Base-by-base conservation (phyloP, 768 basidiomycete genomes). In the Tricholoma matsutake region DNA sequence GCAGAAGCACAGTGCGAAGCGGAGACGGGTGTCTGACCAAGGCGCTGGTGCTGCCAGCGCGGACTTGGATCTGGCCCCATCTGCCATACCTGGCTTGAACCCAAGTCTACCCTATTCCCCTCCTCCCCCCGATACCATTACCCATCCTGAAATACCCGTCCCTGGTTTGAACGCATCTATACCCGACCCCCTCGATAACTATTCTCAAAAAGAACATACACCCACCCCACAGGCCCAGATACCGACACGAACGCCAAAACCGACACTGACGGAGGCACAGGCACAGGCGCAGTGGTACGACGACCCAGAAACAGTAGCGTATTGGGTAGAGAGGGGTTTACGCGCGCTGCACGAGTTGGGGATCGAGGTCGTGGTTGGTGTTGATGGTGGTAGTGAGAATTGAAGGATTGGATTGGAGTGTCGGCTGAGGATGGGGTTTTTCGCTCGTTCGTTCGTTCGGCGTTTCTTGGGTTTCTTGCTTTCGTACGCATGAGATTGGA, bases 321-420 rank as follows among this genome's bases (percentile, higher is more conserved):
- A 78, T 63, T 90, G 89, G 89, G 83, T 79, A 1, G 64, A 64
- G 37, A 71, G 75, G 11, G 89, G 89, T 4, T 75, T 81, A 20
- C 67, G 64, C 52, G 82, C 83, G n/a, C 68, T 88, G 58, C 68
- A 69, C 4, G 76, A 68, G 61, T 68, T 89, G 34, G 79, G 76
- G 9, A 82, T 90, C 41, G 73, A 75, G 20, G 68, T 78, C 3
- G 69, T 69, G 31, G 77, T 78, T 68, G 87, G 86, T 0, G 68
- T 84, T 25, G 51, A 56, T 39, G 43, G 6, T 9, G 18, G 25
- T 52, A 13, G 20, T 7, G 43, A 41, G 13, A n/a, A 13, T 41
- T 11, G n/a, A 16, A 6, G 5, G 39, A 13, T 41, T 6, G 5
- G 39, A 13, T 41, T 6, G 39, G 39, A 14, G 35, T 10, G 35